Conservation (phyloP, 2,329 filamentous ascomycete genomes). For the Drechslerella dactyloides region DNA sequence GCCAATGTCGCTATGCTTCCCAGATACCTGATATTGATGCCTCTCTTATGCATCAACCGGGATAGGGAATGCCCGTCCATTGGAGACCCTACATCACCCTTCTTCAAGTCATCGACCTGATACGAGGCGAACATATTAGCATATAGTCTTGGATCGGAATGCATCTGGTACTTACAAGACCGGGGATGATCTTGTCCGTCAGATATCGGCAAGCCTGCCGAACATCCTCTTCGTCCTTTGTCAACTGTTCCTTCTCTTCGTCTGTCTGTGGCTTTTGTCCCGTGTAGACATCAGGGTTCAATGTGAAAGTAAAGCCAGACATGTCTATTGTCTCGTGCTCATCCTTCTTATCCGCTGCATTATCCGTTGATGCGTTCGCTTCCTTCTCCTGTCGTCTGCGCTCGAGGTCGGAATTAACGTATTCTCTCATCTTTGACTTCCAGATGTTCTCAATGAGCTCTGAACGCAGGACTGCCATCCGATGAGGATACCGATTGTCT, state of each 20-base stretch:
- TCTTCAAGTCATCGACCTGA: constrained; percentile 77
- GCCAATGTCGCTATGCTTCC: constrained; percentile 78
- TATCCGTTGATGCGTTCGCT: constrained; percentile 54
- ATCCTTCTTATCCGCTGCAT: constrained; percentile 58
- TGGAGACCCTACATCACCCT: constrained; percentile 93
- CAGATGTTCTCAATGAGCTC: constrained; percentile 88
- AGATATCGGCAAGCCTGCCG: constrained; percentile 81
- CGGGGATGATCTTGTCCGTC: constrained; percentile 77
- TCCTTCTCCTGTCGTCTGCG: constrained; percentile 62
- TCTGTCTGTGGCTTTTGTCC: constrained; percentile 88
- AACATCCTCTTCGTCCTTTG: constrained; percentile 85
- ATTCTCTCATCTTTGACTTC: constrained; percentile 84
- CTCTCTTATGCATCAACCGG: constrained; percentile 89
- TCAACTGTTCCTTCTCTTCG: constrained; percentile 83
- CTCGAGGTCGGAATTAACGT: constrained; percentile 79
- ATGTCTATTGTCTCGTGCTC: constrained; percentile 70
- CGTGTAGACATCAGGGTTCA: constrained; percentile 96
- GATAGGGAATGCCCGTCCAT: constrained; percentile 96
- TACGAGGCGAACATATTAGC: constrained; percentile 22
- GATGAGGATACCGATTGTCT: constrained; percentile 76
- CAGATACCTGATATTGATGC: constrained; percentile 96
- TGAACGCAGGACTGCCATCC: constrained; percentile 90
- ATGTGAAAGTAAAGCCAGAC: constrained; percentile 80
- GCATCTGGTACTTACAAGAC: constrained; percentile 62
- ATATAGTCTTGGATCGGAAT: no score